phyloP scores from a whole-genome alignment of 345 rosid species.

The Rhodamnia rubescens region DNA sequence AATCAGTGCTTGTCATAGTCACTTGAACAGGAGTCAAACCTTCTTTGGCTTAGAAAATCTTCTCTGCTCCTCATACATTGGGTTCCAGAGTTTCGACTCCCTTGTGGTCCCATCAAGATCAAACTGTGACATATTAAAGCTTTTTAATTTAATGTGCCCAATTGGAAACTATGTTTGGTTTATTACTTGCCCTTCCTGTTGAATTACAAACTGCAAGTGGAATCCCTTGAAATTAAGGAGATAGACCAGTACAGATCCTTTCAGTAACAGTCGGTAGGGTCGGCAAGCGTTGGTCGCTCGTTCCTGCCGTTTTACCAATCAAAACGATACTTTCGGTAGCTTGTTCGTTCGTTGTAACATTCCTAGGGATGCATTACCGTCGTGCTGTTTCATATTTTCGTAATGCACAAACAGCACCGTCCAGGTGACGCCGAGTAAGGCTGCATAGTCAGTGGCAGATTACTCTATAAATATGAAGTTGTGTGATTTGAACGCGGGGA shows the following conservation, averaged over 20 bases:
- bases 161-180: not conserved
- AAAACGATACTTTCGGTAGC: not conserved
- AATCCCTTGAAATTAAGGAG: not conserved
- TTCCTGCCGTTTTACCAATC: not conserved
- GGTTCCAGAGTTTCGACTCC: not conserved
- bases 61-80: not conserved
- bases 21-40: not conserved
- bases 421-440: not conserved
- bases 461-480: not conserved
- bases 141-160: not conserved
- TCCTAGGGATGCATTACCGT: not conserved
- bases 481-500: not conserved
- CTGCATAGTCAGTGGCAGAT: not conserved
- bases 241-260: not conserved
- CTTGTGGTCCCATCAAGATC: not conserved
- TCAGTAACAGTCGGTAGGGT: not conserved
- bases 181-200: not conserved
- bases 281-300: not conserved
- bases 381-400: not conserved
- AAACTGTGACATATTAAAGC: not conserved
- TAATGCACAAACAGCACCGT: not conserved
- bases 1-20: not conserved
- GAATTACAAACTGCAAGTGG: not conserved
- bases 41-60: not conserved
- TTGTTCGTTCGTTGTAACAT: not conserved